A percentile compares a stretch with the other conserved stretches of the same genome.
These are phyloP conservation scores for Sequoiadendron giganteum DNA, from an alignment of 75 land plant species.

Conservation along the genomic window DNA sequence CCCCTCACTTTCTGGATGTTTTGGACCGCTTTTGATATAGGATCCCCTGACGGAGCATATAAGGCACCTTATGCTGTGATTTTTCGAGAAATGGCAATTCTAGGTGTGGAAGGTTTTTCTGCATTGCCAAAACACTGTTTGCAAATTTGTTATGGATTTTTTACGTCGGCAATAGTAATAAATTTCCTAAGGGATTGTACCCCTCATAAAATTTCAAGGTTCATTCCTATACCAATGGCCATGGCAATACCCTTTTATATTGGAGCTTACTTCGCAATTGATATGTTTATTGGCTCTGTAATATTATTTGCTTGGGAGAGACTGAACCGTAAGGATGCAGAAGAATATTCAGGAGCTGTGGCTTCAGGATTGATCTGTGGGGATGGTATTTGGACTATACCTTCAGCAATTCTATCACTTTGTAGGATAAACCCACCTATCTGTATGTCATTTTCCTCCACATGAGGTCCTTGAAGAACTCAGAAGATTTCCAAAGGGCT, in stretches of 20 bases:
- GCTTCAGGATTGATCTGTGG: conserved; percentile 88
- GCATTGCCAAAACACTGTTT: conserved; percentile 70
- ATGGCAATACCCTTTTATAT: conserved; percentile 87
- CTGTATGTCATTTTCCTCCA: conserved; percentile 63
- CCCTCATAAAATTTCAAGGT: conserved; percentile 28
- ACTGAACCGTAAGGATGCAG: conserved; percentile 42
- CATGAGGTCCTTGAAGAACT: conserved; percentile 11
- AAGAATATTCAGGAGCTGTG: conserved; percentile 55
- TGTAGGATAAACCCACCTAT: conserved; percentile 58
- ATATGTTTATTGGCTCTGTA: conserved; percentile 73
- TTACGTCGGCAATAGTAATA: conserved; percentile 42
- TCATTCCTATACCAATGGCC: conserved; percentile 78
- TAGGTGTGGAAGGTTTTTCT: conserved; percentile 66
- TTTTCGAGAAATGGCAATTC: conserved; percentile 63
- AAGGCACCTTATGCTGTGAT: conserved; percentile 63
- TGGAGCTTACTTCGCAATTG: conserved; percentile 77
- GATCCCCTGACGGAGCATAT: conserved; percentile 64
- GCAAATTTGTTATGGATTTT: conserved; percentile 34
- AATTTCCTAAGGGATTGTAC: conserved; percentile 40
- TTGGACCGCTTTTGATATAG: conserved; percentile 64
- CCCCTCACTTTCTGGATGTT: conserved; percentile 79
- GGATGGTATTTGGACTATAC: conserved; percentile 79
- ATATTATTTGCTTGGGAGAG: conserved; percentile 60
- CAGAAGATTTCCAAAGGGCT: background rate
- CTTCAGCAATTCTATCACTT: conserved; percentile 63